A percentile compares a stretch with the other conserved stretches of the same genome.
Evolutionary conservation across 2,329 filamentous ascomycete genomes (phyloP).

Genomic region (Lasiodiplodia citricola): DNA sequence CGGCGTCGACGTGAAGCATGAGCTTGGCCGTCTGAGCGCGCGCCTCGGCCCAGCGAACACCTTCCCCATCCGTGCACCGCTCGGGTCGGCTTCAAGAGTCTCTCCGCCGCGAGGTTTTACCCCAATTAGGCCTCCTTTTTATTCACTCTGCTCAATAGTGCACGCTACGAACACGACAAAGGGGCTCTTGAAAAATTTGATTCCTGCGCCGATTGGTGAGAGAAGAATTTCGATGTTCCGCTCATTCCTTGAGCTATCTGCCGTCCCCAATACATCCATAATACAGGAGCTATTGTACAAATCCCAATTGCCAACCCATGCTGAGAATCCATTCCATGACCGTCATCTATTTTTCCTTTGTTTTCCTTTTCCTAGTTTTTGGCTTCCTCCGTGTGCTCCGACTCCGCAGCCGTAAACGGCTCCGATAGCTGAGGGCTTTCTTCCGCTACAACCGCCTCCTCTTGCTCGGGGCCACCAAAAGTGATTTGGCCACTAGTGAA

Average conservation of each 20-base stretch:
- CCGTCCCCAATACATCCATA: not conserved
- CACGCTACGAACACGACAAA: not conserved
- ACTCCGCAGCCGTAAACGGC: conserved; percentile 2
- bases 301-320: not conserved
- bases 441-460: not conserved
- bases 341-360: not conserved
- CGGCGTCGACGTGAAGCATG: not conserved
- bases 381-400: not conserved
- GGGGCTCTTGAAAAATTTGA: not conserved
- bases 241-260: not conserved
- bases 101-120: not conserved
- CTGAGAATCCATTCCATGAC: not conserved
- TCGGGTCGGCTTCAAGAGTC: not conserved
- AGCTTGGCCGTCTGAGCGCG: conserved; percentile 3
- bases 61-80: conserved; percentile 14
- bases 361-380: not conserved
- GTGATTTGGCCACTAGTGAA: conserved; percentile 47
- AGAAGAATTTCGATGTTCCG: not conserved
- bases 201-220: not conserved
- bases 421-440: conserved; percentile 9
- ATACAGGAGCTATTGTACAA: not conserved
- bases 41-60: conserved; percentile 6
- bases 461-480: not conserved
- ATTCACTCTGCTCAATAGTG: not conserved
- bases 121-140: not conserved